These are phyloP conservation scores for Cochlearia excelsa DNA, from an alignment of 345 rosid species.

Conservation along the genomic window DNA sequence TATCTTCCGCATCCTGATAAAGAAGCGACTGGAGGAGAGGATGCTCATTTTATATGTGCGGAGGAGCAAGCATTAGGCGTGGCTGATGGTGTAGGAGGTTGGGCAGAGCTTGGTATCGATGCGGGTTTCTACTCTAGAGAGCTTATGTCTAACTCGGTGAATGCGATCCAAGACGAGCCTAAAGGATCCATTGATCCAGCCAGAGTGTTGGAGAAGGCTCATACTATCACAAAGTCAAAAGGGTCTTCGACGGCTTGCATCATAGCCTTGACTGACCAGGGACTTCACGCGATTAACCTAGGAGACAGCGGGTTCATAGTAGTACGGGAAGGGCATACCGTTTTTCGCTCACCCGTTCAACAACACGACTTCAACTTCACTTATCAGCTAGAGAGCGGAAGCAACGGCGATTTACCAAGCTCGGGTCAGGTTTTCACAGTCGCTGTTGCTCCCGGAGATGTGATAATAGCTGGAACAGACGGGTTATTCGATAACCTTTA, in stretches of 20 bases:
- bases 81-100: slow-evolving; percentile 99
- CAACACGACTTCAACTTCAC: slow-evolving; percentile 96
- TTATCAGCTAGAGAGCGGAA: slow-evolving; percentile 86
- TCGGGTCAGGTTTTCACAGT: slow-evolving; percentile 88
- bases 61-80: slow-evolving; percentile 88
- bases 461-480: slow-evolving; percentile 86
- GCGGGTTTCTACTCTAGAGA: slow-evolving; percentile 83
- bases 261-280: slow-evolving; percentile 84
- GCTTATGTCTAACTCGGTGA: slow-evolving; percentile 86
- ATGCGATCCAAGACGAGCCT: slow-evolving; percentile 81
- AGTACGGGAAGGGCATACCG: slow-evolving; percentile 86
- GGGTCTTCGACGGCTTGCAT: slow-evolving; percentile 98
- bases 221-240: slow-evolving; percentile 77
- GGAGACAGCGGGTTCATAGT: slow-evolving; percentile 99
- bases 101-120: slow-evolving; percentile 93
- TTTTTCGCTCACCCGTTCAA: slow-evolving; percentile 92
- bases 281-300: slow-evolving; percentile 68
- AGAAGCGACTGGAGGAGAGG: slow-evolving; percentile 99
- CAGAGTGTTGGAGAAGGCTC: slow-evolving; percentile 88
- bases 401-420: slow-evolving; percentile 85
- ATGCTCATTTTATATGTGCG: slow-evolving; percentile 87
- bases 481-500: slow-evolving; percentile 93
- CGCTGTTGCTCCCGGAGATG: slow-evolving; percentile 91
- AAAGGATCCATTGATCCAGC: slow-evolving; percentile 80
- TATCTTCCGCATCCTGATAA: slow-evolving; percentile 97